Evolutionary conservation across 116 monocot species (phyloP), one percentile per base, ranked within the genome.

Genomic region (Dioscorea cayenensis): DNA sequence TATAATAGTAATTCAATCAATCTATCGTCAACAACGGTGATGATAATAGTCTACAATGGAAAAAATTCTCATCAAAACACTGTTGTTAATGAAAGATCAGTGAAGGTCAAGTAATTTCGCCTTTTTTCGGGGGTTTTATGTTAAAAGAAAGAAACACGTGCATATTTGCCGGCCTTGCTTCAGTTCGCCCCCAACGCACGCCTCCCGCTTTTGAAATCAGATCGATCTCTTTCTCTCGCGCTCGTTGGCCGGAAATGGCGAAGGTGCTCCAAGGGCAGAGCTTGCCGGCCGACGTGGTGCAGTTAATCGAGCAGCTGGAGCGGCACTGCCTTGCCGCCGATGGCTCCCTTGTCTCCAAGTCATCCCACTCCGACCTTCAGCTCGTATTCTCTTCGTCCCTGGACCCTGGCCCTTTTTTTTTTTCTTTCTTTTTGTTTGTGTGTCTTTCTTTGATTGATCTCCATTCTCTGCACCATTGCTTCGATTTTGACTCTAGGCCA

Each of bases 261-360:
- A 90, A 90, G 84, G 77, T 72, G 25, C 35, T 77, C 70, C 77
- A 79, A 25, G 37, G 51, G 10, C 87, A 85, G 67, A 78, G 51
- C 49, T 75, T 85, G 55, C 85, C 83, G 22, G 65, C 88, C 16
- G 92, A 96, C 63, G 84, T 88, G 68, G 62, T 80, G 17, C 85
- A 88, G 71, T 73, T 96, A 10, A 80, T 92, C 60, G 96, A 96
- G 35, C 96, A 92, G 82, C 95, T 95, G 60, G 90, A 95, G 66
- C 87, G 95, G 71, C 92, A 95, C 50, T 90, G 92, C 77, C 90
- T 95, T 55, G 89, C 90, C 43, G 78, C 92, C 36, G 95, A 95
- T 37, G 90, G 89, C 14, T 95, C 95, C 73, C 79, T 82, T 71
- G 71, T 87, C 75, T 90, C 92, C 72, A 95, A 81, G 78, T 77